Base-by-base conservation (phyloP, 2,329 filamentous ascomycete genomes). In the Cordyceps farinosa region DNA sequence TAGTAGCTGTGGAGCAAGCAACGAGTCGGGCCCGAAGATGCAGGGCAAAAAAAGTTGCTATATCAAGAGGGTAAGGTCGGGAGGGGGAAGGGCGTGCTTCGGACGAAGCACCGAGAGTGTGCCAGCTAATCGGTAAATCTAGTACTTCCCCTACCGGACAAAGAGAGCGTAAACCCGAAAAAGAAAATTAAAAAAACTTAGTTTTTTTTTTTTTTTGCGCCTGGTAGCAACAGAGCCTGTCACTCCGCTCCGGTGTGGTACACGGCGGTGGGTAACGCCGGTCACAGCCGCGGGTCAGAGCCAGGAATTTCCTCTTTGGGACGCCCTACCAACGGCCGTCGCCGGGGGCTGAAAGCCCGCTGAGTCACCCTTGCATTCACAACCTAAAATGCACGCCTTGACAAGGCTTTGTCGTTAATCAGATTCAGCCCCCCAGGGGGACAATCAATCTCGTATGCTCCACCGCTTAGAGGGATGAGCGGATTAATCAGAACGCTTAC, bases 291-390 rank as follows among this genome's bases (percentile, higher is more conserved):
- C 22, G 45, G 38, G 27, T 5, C 29, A 44, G 27, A 34, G 5
- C 47, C 36, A 42, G 17, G 36, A 60, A 60, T 60, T 60, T 42
- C 57, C 57, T 52, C 17, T 60, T 52, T 52, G 27, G 57, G 57
- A 60, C 9, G 38, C 10, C 5, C 7, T 17, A 22, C 22, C 27
- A 52, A 52, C 29, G 34, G 36, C 47, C 34, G 47, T 10, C 22
- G 27, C 45, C 29, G 29, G 17, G 22, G 9, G 6, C 29, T 36
- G n/a, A 52, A 40, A 44, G 1, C 1, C 57, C 57, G 57, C 47
- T 60, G 44, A 60, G 57, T 60, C 57, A 60, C 32, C 48, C 29
- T 5, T 34, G 5, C 32, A 15, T 2, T 10, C 36, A 3, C 22
- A 22, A 22, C 36, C 13, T 11, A 3, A 15, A 13, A 8, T 11